Evolutionary conservation across 2,329 filamentous ascomycete species (phyloP).

Genomic region (Aureobasidium melanogenum): DNA sequence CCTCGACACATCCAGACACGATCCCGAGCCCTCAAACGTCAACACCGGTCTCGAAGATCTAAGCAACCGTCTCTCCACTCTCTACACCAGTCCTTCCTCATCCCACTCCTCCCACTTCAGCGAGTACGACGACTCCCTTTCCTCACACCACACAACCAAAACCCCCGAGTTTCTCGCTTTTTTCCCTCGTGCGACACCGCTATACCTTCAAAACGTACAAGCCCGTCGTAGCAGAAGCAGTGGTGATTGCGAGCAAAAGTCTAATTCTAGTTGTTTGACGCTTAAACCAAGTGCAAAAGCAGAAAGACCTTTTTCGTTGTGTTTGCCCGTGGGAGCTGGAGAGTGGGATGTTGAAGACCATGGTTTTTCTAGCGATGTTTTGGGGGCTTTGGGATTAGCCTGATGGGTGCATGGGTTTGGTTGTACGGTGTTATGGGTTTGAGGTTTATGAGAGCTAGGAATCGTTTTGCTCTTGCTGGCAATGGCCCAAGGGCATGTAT

Average conservation of each 20-base stretch:
- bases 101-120: not conserved
- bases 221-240: not conserved
- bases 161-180: not conserved
- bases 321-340: not conserved
- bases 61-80: not conserved
- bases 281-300: not conserved
- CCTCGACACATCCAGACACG: not conserved
- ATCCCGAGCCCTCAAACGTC: not conserved
- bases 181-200: not conserved
- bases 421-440: no score
- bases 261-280: not conserved
- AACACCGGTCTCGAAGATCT: not conserved
- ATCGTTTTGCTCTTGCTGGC: no score
- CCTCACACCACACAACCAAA: no score
- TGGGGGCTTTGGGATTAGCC: conserved; percentile 4
- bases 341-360: not conserved
- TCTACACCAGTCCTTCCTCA: not conserved
- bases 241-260: not conserved
- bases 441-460: no score
- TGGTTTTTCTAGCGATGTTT: not conserved
- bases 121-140: not conserved
- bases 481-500: no score
- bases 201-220: not conserved
- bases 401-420: not conserved
- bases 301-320: not conserved